Evolutionary conservation across 306 rosid species (phyloP).

Genomic region (Biancaea sappan): DNA sequence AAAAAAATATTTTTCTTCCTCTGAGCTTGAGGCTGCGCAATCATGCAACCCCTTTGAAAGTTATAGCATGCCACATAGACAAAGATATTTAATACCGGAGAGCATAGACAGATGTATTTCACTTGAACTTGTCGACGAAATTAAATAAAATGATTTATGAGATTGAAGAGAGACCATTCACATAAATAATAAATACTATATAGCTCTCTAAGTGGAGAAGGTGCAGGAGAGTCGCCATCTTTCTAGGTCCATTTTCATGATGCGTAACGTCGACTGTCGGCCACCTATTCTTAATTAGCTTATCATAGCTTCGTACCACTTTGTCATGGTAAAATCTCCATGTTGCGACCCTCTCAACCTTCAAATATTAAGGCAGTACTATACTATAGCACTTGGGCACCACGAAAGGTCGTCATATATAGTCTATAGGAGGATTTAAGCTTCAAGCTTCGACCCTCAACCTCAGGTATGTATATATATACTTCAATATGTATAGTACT

Average conservation of each 20-base stretch:
- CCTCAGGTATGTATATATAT: too few relatives aligned
- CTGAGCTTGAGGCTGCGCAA: conserved; percentile 32
- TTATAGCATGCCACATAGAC: neutral
- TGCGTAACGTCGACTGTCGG: neutral
- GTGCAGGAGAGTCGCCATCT: conserved; percentile 31
- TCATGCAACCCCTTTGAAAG: conserved; percentile 34
- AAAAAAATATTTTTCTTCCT: too few relatives aligned
- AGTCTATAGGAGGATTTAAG: neutral
- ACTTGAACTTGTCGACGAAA: conserved; percentile 32
- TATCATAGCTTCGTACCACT: neutral
- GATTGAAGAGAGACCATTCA: conserved; percentile 41
- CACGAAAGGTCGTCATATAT: neutral
- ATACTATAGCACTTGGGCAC: neutral
- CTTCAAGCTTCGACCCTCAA: neutral
- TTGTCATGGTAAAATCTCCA: neutral
- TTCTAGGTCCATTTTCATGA: conserved; percentile 38
- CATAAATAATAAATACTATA: conserved; percentile 7
- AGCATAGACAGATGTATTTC: conserved; percentile 28
- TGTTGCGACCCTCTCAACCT: too few relatives aligned
- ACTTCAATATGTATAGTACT: neutral
- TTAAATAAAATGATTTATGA: conserved; percentile 2
- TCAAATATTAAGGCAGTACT: neutral
- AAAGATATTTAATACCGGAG: conserved; percentile 11
- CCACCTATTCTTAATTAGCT: conserved; percentile 13
- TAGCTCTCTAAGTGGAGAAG: conserved; percentile 35